Evolutionary conservation across 345 rosid genomes (phyloP).

Genomic region (Brassica incana): DNA sequence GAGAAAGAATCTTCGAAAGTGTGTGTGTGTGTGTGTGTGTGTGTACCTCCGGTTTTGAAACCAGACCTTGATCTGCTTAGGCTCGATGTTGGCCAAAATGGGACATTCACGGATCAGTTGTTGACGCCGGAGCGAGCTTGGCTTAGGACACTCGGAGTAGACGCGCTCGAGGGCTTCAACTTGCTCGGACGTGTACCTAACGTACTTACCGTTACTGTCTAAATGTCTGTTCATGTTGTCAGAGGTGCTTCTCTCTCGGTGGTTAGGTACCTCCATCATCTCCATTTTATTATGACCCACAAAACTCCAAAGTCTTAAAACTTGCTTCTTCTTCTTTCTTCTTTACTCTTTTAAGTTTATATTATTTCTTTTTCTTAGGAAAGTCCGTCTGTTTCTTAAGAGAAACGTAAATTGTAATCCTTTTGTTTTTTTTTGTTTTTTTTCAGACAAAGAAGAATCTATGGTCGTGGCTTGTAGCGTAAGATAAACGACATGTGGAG

Average conservation of each 20-base stretch:
- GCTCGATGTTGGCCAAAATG: conserved; percentile 86
- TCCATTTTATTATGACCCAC: conserved; percentile 19
- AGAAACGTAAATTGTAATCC: conserved; percentile 32
- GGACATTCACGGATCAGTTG: conserved; percentile 96
- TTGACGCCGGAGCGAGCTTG: conserved; percentile 89
- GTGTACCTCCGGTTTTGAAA: conserved; percentile 92
- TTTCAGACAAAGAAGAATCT: conserved; percentile 34
- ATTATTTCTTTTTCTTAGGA: conserved; percentile 38
- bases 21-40: no score
- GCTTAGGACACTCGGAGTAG: conserved; percentile 88
- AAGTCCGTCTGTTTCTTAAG: conserved; percentile 47
- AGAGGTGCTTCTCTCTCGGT: conserved; percentile 63
- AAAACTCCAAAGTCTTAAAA: conserved; percentile 23
- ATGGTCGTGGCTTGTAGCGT: conserved; percentile 36
- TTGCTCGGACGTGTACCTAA: conserved; percentile 43
- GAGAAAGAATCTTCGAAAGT: not conserved
- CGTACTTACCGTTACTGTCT: conserved; percentile 82
- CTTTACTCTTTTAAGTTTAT: not conserved
- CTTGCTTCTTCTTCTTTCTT: conserved; percentile 20
- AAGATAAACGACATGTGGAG: conserved; percentile 40
- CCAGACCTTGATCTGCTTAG: conserved; percentile 99
- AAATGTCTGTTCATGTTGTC: conserved; percentile 75
- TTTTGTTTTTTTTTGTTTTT: conserved; percentile 15
- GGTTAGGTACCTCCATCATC: conserved; percentile 84
- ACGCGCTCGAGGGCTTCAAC: conserved; percentile 40